A percentile compares a stretch with the other conserved stretches of the same genome.
These are phyloP conservation scores for Aspergillus intermedius DNA, from an alignment of 2,329 filamentous ascomycete species.

Conservation along the genomic window DNA sequence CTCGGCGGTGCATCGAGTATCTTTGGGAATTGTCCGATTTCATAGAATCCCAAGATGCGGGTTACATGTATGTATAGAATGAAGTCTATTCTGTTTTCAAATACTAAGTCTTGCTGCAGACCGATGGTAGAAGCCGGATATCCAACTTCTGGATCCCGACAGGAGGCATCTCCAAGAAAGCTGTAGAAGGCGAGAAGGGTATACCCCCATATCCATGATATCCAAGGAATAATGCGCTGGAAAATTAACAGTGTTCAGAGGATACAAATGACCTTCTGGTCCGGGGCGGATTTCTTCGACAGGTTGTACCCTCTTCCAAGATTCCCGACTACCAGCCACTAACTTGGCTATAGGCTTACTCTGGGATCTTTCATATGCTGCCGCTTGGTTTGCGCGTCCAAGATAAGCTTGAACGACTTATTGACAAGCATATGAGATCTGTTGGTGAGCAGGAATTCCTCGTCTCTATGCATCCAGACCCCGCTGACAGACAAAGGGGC, in stretches of 20 bases:
- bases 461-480: too few species aligned
- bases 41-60: slow-evolving; percentile 16
- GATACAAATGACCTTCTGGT: slow-evolving; percentile 63
- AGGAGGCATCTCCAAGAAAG: slow-evolving; percentile 55
- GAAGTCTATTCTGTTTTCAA: neutral
- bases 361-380: slow-evolving; percentile 86
- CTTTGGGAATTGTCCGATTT: slow-evolving; percentile 10
- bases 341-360: slow-evolving; percentile 56
- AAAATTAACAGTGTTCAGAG: slow-evolving; percentile 24
- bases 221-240: slow-evolving; percentile 20
- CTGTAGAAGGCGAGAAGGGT: slow-evolving; percentile 44
- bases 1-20: slow-evolving; percentile 22
- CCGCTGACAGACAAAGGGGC: slow-evolving; percentile 49
- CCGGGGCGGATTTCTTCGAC: slow-evolving; percentile 65
- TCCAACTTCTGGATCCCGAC: slow-evolving; percentile 77
- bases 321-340: neutral
- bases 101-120: slow-evolving; percentile 29
- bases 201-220: neutral
- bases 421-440: slow-evolving; percentile 81
- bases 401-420: slow-evolving; percentile 74
- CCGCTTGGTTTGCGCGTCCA: slow-evolving; percentile 82
- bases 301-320: slow-evolving; percentile 44
- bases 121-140: slow-evolving; percentile 54
- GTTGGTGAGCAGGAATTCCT: slow-evolving; percentile 47
- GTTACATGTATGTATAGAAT: slow-evolving; percentile 30